Evolutionary conservation across 2,329 filamentous ascomycete species (phyloP), one percentile per base, ranked within the genome.

Genomic region (Cladosporium sp.): DNA sequence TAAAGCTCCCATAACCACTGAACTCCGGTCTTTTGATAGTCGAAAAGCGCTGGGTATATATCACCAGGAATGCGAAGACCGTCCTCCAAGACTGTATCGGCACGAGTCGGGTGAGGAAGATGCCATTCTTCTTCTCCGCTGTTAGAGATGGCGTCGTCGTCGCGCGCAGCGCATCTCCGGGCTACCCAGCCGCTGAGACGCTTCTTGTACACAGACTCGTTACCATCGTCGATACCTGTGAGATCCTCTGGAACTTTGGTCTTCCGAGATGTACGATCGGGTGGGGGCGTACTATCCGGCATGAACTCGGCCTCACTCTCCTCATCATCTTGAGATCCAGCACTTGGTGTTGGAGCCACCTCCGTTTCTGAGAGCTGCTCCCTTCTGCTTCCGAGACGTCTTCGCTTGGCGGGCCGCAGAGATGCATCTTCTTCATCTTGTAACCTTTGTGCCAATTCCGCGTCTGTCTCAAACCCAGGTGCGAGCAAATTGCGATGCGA

Each of bases 1-100:
- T 96, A 94, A 2, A 99, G 82, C 76, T 99, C 94, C 76, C 92
- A 93, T 7, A 99, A 85, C 95, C 95, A 99, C 75, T 97, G 91
- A 3, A 99, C 93, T 3, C 94, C 93, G 0, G 93, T 97, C 77
- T 97, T 97, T 74, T 99, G 95, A 71, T 99, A 99, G 68, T 96
- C 92, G 72, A 98, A 99, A 0, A 99, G 81, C 2, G 92, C 92
- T 0, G 93, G 92, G 70, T 91, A 93, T 8, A 99, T 94, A 72
- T 99, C 95, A 1, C 95, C 95, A 0, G 95, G 95, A 5, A 99
- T 83, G 60, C 86, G 90, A 65, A 96, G 87, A 3, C 87, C 90
- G 46, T 91, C 89, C 61, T 91, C 88, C 58, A 97, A 88, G 5
- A 84, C 79, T 58, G 91, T 86, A 76, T 97, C 93, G 0, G 90